Conservation (phyloP, 495 filamentous ascomycete genomes). For the Glonium stellatum region DNA sequence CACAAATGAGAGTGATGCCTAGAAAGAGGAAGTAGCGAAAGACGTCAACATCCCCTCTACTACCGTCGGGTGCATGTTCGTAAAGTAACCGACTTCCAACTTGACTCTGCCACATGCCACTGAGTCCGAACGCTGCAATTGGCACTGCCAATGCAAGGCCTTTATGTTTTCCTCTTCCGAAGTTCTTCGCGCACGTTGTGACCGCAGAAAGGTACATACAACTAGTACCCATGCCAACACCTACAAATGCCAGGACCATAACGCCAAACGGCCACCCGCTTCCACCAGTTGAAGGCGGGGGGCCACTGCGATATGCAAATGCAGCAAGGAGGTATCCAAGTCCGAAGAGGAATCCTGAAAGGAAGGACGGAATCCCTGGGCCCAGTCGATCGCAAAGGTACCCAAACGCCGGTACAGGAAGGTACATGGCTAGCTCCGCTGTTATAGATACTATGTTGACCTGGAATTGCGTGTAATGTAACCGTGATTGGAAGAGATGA, state of each 20-base stretch:
- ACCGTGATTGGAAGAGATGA: constrained; percentile 71
- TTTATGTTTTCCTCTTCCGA: constrained; percentile 77
- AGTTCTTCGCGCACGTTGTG: constrained; percentile 95
- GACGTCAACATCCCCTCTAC: constrained; percentile 73
- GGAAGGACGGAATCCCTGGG: constrained; percentile 63
- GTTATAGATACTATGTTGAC: constrained; percentile 84
- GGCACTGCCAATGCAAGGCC: constrained; percentile 83
- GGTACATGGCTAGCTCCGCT: constrained; percentile 79
- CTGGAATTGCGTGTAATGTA: constrained; percentile 81
- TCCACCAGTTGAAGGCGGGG: constrained; percentile 49
- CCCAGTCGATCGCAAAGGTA: constrained; percentile 84
- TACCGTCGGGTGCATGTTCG: constrained; percentile 53
- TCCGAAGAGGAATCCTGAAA: constrained; percentile 68
- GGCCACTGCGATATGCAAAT: constrained; percentile 61
- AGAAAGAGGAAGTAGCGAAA: constrained; percentile 81
- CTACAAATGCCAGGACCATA: constrained; percentile 78
- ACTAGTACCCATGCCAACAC: constrained; percentile 73
- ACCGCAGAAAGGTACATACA: constrained; percentile 82
- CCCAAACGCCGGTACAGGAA: constrained; percentile 81
- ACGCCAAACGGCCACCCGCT: constrained; percentile 64
- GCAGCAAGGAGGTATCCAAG: constrained; percentile 78
- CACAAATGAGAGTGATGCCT: constrained; percentile 53
- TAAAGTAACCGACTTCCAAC: constrained; percentile 72
- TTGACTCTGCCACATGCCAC: constrained; percentile 92
- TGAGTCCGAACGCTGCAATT: constrained; percentile 87